A percentile compares a stretch with the other conserved stretches of the same genome.
phyloP scores from a whole-genome alignment of 345 rosid species.

The Gossypium mustelinum region DNA sequence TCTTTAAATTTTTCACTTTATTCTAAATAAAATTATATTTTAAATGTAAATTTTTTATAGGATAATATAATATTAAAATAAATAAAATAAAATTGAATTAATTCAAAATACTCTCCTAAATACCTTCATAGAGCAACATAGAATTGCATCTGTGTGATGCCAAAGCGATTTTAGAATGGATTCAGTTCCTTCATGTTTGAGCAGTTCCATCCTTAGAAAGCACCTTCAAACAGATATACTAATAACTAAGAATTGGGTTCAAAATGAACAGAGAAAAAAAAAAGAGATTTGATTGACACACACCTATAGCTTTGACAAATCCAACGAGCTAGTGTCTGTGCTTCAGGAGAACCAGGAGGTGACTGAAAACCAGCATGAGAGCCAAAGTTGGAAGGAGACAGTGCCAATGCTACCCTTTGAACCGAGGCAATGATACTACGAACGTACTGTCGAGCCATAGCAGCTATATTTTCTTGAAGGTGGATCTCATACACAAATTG shows the following conservation, averaged over 20 bases:
- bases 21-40: too few relatives aligned
- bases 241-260: background rate
- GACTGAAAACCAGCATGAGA: slow-evolving; percentile 51
- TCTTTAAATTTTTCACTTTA: too few relatives aligned
- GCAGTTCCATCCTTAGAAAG: slow-evolving; percentile 76
- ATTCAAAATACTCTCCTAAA: background rate
- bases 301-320: slow-evolving; percentile 76
- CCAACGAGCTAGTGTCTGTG: slow-evolving; percentile 89
- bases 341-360: slow-evolving; percentile 81
- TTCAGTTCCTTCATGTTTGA: slow-evolving; percentile 68
- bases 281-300: background rate
- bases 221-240: slow-evolving; percentile 35
- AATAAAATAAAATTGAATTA: too few relatives aligned
- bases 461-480: slow-evolving; percentile 77
- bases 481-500: slow-evolving; percentile 86
- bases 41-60: too few relatives aligned
- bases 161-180: slow-evolving; percentile 73
- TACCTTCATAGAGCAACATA: slow-evolving; percentile 92
- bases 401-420: slow-evolving; percentile 93
- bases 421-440: slow-evolving; percentile 84
- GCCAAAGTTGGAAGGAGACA: slow-evolving; percentile 73
- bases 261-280: background rate
- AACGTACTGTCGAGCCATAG: slow-evolving; percentile 91
- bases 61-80: too few relatives aligned
- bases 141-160: slow-evolving; percentile 81